Conservation (phyloP, 1,284 basidiomycete genomes). For the Ganoderma boninense region DNA sequence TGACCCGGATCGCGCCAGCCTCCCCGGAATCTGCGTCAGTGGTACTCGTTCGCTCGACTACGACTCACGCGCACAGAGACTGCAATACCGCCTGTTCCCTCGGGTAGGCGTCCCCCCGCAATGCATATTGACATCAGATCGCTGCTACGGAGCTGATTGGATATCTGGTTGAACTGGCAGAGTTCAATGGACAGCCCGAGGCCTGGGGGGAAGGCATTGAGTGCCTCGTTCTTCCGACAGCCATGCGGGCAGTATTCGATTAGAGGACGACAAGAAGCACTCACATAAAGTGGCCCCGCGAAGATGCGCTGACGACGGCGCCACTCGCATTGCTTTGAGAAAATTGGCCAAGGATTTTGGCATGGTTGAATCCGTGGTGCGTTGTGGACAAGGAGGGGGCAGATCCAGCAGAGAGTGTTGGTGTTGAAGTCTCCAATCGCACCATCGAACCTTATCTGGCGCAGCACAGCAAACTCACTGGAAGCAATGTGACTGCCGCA, state of each 20-base stretch:
- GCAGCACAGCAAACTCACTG: not conserved
- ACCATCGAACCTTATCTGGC: not conserved
- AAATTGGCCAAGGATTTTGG: not conserved
- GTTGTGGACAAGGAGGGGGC: not conserved
- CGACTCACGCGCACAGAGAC: too few relatives aligned
- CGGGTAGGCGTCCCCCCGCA: too few relatives aligned
- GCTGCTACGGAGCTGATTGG: too few relatives aligned
- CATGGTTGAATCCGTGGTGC: not conserved
- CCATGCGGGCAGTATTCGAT: not conserved
- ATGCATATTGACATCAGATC: too few relatives aligned
- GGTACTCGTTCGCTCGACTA: too few relatives aligned
- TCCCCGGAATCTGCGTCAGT: too few relatives aligned
- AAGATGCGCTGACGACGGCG: not conserved
- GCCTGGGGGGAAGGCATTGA: too few relatives aligned
- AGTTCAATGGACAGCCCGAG: too few relatives aligned
- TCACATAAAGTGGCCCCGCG: not conserved
- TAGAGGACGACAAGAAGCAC: not conserved
- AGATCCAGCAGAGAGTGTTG: too few relatives aligned
- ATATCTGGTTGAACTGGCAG: too few relatives aligned
- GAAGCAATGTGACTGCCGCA: not conserved
- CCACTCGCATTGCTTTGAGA: not conserved
- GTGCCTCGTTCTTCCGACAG: not conserved
- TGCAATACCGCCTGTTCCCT: too few relatives aligned
- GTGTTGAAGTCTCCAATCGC: not conserved
- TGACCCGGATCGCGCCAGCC: too few relatives aligned